Evolutionary conservation across 2,329 filamentous ascomycete species (phyloP).

Genomic region (Sporothrix pseudoabietina): DNA sequence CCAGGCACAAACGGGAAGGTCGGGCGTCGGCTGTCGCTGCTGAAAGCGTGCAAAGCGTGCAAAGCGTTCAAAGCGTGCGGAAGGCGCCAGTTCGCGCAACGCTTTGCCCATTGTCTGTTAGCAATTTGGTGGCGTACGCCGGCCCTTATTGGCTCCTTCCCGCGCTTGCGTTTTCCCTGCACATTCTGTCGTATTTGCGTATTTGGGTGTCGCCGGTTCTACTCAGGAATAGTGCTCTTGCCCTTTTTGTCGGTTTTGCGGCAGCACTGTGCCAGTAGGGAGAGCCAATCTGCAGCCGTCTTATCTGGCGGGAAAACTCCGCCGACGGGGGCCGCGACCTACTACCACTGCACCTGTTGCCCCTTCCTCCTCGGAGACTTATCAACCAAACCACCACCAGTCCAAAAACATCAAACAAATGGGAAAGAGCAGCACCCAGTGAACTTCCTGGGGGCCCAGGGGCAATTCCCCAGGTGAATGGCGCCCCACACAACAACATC

Average conservation of each 20-base stretch:
- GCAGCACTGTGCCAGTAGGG: neutral
- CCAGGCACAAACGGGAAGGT: constrained; percentile 25
- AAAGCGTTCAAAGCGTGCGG: constrained; percentile 16
- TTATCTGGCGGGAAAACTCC: neutral
- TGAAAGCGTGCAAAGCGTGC: constrained; percentile 5
- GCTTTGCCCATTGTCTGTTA: constrained; percentile 13
- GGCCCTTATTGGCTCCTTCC: constrained; percentile 24
- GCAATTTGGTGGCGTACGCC: neutral
- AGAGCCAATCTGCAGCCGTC: neutral
- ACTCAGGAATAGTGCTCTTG: neutral
- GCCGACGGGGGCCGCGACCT: neutral
- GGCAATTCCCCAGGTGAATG: neutral
- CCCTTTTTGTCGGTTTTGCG: neutral
- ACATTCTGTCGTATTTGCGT: constrained; percentile 17
- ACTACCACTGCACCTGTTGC: neutral
- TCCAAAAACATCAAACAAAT: neutral
- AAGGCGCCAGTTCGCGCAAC: constrained; percentile 22
- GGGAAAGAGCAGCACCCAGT: constrained; percentile 6
- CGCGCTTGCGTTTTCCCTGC: constrained; percentile 26
- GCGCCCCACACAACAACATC: neutral
- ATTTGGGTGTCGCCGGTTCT: neutral
- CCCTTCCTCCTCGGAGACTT: neutral
- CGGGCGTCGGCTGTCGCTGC: neutral
- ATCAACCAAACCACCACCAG: neutral
- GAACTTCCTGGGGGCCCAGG: too few relatives aligned